A percentile compares a stretch with the other conserved stretches of the same genome.
These are phyloP conservation scores for Leccinum huronense DNA, from an alignment of 1,284 basidiomycete genomes.

Conservation along the genomic window DNA sequence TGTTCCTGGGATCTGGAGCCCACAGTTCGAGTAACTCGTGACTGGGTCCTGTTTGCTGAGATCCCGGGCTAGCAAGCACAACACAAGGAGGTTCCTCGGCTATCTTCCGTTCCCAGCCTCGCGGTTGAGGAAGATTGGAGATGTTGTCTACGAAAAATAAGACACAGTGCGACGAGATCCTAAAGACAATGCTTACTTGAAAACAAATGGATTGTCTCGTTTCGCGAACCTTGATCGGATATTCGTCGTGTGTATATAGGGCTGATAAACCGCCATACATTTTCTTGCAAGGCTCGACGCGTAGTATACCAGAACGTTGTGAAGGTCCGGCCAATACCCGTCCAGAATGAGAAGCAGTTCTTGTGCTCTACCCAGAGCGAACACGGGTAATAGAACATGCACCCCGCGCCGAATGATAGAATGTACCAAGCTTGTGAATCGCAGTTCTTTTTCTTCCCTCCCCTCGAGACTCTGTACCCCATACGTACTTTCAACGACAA, in stretches of 20 bases:
- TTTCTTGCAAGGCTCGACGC: constrained; percentile 92
- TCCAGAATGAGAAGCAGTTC: constrained; percentile 93
- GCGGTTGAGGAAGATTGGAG: constrained; percentile 72
- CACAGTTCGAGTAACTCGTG: constrained; percentile 93
- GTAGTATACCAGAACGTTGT: constrained; percentile 94
- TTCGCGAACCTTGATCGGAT: constrained; percentile 86
- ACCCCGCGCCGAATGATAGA: constrained; percentile 91
- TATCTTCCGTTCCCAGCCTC: constrained; percentile 81
- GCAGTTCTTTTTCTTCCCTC: constrained; percentile 88
- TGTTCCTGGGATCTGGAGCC: constrained; percentile 95
- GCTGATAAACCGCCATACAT: constrained; percentile 97
- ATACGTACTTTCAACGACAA: constrained; percentile 97
- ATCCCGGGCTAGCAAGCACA: constrained; percentile 93
- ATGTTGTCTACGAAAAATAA: constrained; percentile 58
- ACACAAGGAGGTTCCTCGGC: constrained; percentile 89
- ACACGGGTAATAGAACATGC: constrained; percentile 90
- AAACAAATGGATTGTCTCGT: constrained; percentile 94
- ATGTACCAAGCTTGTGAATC: constrained; percentile 89
- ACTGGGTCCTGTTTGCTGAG: constrained; percentile 90
- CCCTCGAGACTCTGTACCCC: constrained; percentile 92
- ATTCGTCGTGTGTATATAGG: constrained; percentile 90
- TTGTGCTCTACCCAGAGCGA: constrained; percentile 94
- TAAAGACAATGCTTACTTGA: constrained; percentile 70
- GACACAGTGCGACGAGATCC: constrained; percentile 43
- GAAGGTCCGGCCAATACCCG: constrained; percentile 98